Evolutionary conservation across 257 asterid genomes (phyloP), one percentile per base, ranked within the genome.

Genomic region (Fraxinus quadrangulata): DNA sequence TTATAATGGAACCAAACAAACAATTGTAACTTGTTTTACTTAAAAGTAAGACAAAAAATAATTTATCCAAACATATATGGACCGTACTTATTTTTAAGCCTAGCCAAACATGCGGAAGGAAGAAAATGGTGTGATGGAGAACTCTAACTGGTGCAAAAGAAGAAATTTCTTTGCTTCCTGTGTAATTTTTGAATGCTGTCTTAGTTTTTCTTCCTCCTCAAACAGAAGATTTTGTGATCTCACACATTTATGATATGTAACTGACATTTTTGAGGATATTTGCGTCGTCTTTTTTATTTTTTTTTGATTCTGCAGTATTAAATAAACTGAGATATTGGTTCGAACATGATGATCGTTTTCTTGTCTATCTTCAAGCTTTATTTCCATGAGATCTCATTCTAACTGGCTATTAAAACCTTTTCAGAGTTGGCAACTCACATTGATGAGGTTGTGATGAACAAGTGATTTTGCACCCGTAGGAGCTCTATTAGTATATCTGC

Each of bases 401-500:
- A 73, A 42, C 36, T 68, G 39, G 63, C 40, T 11, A 51, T 49
- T 73, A 28, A 21, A 68, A 56, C 24, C 14, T 73, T 83, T 78
- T 67, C 88, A 94, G 99, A 93, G 88, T 89, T 95, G 86, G 99
- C 99, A 19, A 95, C 99, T 24, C 98, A 95, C 85, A 95, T 95
- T 21, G 99, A 98, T 3, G 99, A 95, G 78, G 99, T 95, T 0
- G 97, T 93, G 61, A 93, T 95, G 87, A 93, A 93, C 86, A 93
- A 95, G 81, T 95, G 99, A 85, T 95, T 95, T 83, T 95, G 99
- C 90, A 95, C 99, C 9, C 94, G 98, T 24, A 77, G 99, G 83
- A 95, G 93, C 85, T 98, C 99, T 4, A 95, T 95, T 74, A 95
- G 99, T 89, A 95, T 95, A 63, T 93, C 99, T 3, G 99, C 98